These are phyloP conservation scores for Sarocladium oryzae DNA, from an alignment of 2,329 filamentous ascomycete species.

Conservation along the genomic window DNA sequence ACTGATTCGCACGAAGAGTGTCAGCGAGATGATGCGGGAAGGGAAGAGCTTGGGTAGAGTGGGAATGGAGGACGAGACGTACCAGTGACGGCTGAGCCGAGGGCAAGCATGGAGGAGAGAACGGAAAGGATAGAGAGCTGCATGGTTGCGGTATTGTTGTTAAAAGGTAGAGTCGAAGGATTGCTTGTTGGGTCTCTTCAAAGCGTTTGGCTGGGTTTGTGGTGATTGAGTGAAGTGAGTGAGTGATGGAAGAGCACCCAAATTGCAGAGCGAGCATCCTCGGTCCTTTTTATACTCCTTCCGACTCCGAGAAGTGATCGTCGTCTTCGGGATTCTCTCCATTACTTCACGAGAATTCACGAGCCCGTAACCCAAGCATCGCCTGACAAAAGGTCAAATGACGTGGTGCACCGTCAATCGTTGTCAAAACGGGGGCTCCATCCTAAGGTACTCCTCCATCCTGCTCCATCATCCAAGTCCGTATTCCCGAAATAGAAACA, in stretches of 20 bases:
- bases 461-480: too few relatives aligned
- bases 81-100: constrained; percentile 31
- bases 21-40: too few relatives aligned
- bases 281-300: neutral
- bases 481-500: constrained; percentile 2
- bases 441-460: too few relatives aligned
- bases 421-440: neutral
- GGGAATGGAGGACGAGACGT: constrained; percentile 9
- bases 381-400: neutral
- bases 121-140: constrained; percentile 31
- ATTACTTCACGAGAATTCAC: too few relatives aligned
- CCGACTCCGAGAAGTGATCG: too few relatives aligned
- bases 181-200: neutral
- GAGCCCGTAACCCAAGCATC: too few relatives aligned
- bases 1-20: too few relatives aligned
- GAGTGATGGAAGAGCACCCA: neutral
- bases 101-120: constrained; percentile 25
- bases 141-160: constrained; percentile 29
- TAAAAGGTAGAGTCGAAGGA: neutral
- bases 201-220: neutral
- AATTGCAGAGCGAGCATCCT: neutral
- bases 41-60: neutral
- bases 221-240: neutral
- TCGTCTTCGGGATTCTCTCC: too few relatives aligned
- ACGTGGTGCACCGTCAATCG: neutral